These are phyloP conservation scores for Galerina sulciceps DNA, from an alignment of 768 basidiomycete genomes.

Conservation along the genomic window DNA sequence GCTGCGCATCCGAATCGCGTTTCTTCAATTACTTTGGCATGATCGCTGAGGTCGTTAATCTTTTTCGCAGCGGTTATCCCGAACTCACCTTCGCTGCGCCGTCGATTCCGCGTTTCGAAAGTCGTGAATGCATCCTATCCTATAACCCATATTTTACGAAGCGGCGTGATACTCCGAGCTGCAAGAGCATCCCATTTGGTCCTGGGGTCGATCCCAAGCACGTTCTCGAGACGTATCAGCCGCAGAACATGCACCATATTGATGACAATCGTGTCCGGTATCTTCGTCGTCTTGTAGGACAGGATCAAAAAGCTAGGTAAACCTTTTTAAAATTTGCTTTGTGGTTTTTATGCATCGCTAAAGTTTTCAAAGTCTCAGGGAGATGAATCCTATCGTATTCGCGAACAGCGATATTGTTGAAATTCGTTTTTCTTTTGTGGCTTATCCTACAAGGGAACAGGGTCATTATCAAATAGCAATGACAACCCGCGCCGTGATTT, in stretches of 20 bases:
- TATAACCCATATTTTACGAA: neutral
- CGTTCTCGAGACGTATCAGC: neutral
- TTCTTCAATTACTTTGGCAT: neutral
- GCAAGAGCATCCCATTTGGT: neutral
- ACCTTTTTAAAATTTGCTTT: neutral
- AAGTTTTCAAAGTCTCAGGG: neutral
- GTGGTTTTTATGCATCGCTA: neutral
- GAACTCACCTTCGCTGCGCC: neutral
- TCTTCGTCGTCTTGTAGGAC: neutral
- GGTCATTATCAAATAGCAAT: neutral
- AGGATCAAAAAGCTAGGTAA: neutral
- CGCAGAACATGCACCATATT: neutral
- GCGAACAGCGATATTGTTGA: neutral
- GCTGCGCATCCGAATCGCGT: neutral
- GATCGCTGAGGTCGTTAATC: neutral
- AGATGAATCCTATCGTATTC: neutral
- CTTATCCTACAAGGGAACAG: neutral
- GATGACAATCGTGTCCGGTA: neutral
- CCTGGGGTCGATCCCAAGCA: neutral
- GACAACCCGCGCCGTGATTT: neutral
- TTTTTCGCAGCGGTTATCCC: neutral
- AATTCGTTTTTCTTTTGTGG: neutral
- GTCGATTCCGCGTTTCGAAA: neutral
- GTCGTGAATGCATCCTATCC: neutral
- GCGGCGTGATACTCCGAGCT: neutral